Evolutionary conservation across 2,329 filamentous ascomycete species (phyloP).

Genomic region (Knoxdaviesia proteae): DNA sequence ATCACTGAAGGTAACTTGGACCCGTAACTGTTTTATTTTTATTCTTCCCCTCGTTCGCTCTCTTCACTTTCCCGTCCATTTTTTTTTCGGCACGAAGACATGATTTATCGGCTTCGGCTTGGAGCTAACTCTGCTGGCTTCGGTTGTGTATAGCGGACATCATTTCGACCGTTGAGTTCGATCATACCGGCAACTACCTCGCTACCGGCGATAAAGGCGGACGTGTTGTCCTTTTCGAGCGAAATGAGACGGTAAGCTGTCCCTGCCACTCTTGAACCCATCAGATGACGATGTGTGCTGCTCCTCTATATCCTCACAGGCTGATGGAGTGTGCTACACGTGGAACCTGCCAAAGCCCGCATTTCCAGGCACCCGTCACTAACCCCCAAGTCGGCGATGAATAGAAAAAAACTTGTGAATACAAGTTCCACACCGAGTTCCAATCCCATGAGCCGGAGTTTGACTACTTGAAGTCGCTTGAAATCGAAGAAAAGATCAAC

Average conservation of each 20-base stretch:
- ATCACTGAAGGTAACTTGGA: constrained; percentile 67
- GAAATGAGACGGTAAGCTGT: constrained; percentile 74
- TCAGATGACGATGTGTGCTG: neutral
- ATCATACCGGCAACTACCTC: constrained; percentile 75
- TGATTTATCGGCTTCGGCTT: neutral
- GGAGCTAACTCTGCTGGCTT: neutral
- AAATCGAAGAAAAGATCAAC: constrained; percentile 99
- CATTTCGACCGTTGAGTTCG: constrained; percentile 79
- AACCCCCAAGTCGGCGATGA: constrained; percentile 7
- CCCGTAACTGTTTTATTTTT: neutral
- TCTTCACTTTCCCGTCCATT: neutral
- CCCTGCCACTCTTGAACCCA: neutral
- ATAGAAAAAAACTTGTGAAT: constrained; percentile 99
- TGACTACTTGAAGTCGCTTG: constrained; percentile 95
- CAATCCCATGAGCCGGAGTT: constrained; percentile 99
- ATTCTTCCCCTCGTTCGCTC: neutral
- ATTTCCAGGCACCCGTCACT: constrained; percentile 8
- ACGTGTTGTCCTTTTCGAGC: constrained; percentile 67
- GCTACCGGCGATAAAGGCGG: constrained; percentile 82
- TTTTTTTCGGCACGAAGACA: neutral
- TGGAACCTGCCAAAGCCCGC: neutral
- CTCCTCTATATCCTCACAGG: neutral
- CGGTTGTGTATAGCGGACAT: constrained; percentile 45
- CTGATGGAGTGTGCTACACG: neutral
- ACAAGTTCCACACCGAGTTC: constrained; percentile 99